Evolutionary conservation across 371 early-diverging fungal species (phyloP).

Genomic region (Batkoa obscura): DNA sequence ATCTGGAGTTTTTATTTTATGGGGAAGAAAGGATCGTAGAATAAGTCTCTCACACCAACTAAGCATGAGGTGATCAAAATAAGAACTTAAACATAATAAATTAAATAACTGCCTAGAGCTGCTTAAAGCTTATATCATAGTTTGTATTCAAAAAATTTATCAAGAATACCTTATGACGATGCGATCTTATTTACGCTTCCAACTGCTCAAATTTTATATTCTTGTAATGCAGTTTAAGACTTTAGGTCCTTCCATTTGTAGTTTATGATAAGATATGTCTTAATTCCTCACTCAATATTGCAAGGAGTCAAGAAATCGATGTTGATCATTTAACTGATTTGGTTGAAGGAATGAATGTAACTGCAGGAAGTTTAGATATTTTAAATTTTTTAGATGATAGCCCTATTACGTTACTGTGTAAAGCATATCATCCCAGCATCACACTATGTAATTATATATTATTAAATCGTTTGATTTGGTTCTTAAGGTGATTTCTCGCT

Average conservation of each 20-base stretch:
- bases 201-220: neutral
- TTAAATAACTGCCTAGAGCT: neutral
- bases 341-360: neutral
- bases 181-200: neutral
- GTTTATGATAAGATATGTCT: neutral
- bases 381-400: no score
- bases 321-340: neutral
- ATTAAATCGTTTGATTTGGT: constrained; percentile 28
- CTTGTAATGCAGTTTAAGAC: neutral
- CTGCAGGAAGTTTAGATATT: neutral
- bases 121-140: neutral
- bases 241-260: neutral
- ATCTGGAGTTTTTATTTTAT: neutral
- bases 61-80: neutral
- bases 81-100: neutral
- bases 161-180: neutral
- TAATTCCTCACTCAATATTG: neutral
- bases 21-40: neutral
- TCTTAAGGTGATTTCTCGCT: constrained; percentile 33
- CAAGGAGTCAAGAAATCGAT: neutral
- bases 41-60: neutral
- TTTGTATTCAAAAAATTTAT: neutral
- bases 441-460: constrained; percentile 26
- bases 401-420: no score
- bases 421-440: constrained; percentile 29